Evolutionary conservation across 345 rosid species (phyloP), one percentile per base, ranked within the genome.

Genomic region (Toxicodendron radicans): DNA sequence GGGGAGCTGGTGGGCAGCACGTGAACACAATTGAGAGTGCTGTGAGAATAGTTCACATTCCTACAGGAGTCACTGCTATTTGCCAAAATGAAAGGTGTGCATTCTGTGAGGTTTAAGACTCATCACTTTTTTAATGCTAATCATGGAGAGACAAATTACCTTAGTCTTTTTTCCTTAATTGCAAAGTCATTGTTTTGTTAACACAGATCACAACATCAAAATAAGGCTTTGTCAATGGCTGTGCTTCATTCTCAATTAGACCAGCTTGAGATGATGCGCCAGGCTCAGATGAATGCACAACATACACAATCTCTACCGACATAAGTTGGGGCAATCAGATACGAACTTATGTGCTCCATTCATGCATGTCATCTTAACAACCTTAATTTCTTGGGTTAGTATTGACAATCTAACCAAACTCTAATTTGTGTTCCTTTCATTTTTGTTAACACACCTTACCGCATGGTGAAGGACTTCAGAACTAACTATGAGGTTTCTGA

Each of bases 251-350:
- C 97, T 73, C 90, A 94, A 78, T 62, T 95, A 74, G 94, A 95
- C 83, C 97, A 89, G 85, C 96, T 88, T 9, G 97, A 93, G 87
- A 87, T 91, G 82, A 87, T 89, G 61, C 93, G 93, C 38, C 98
- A 89, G 85, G 92, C 94, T 62, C 92, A 89, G 77, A 88, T 93
- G 91, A 92, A 95, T 17, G 86, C 97, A 0, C 87, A 95, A 63
- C 99, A 95, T 82, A 92, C 94, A 70, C 97, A 93, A 54, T 95
- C 99, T 66, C 89, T 38, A 89, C 96, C 0, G 97, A 95, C 14
- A 91, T 90, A 72, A 90, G 92, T 49, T 95, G 98, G 97, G 99
- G 98, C 73, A 91, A 91, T 75, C 99, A 95, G 77, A 95, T 93
- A 24, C 91, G 97, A n/a, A 83, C 91, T 64, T 95, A 91, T 21